Base-by-base conservation (phyloP, 2,329 filamentous ascomycete genomes). In the Botryotinia convoluta region DNA sequence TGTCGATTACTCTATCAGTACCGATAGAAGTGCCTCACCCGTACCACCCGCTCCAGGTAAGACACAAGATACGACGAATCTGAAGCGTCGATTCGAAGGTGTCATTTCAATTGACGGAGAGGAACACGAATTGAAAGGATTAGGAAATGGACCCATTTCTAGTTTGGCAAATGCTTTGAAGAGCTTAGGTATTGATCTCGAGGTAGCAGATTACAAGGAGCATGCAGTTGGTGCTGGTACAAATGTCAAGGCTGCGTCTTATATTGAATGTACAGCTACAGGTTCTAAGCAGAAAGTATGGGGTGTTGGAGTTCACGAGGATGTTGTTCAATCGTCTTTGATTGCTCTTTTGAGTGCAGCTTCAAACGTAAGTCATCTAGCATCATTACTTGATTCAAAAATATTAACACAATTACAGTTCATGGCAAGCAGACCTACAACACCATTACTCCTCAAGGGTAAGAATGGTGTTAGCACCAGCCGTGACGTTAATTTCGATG, bases 151-250 rank as follows among this genome's bases (percentile, higher is more conserved):
- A 80, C 94, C 95, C 48, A 93, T 98, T 78, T 98, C 94, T 5
- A 93, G 92, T 75, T 84, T 98, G 80, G 93, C 93, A 2, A 91
- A 94, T 78, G 95, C 95, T 26, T 87, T 99, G 61, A 89, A 89
- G 78, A 86, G 87, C 26, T 84, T 98, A 48, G 93, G 93, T 74
- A 91, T 98, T 76, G 91, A 97, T 80, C 86, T 98, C 37, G 95
- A 98, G 80, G 94, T 98, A 69, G 89, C 91, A 63, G 94, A 98
- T 82, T 98, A 98, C 86, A 97, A 97, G 86, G 96, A 98, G 83
- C 95, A 98, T 83, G 92, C 95, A 42, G 94, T 98, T 78, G 94
- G 94, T 77, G 86, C 87, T 69, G 93, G 93, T 75, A 89, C 90
- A 73, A 89, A 94, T 75, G 93, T 95, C 77, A 97, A 97, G 85